A percentile compares a stretch with the other conserved stretches of the same genome.
phyloP scores from a whole-genome alignment of 1,139 yeast species.

The Sugiyamaella japonica region DNA sequence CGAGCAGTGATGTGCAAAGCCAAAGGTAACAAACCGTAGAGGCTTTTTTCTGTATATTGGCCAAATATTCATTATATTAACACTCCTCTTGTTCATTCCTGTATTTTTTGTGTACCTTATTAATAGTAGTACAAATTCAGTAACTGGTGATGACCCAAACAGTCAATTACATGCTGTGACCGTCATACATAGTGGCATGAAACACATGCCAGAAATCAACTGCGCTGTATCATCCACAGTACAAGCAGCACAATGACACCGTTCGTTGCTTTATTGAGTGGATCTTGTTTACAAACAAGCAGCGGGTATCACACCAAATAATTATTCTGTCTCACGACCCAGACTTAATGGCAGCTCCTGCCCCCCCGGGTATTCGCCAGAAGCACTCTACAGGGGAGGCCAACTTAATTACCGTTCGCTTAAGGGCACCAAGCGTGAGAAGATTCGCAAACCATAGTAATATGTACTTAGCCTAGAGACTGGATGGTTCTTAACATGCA shows the following conservation, averaged over 20 bases:
- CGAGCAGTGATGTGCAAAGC: not conserved
- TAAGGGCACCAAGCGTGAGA: not conserved
- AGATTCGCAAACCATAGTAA: not conserved
- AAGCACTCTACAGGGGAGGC: conserved; percentile 2
- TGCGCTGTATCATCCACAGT: not conserved
- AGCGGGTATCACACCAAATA: not conserved
- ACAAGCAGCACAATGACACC: not conserved
- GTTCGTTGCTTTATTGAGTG: not conserved
- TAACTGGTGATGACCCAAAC: not conserved
- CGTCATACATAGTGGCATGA: not conserved
- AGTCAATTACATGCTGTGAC: not conserved
- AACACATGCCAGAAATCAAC: not conserved
- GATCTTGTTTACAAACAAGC: conserved; percentile 1
- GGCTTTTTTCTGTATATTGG: too few species aligned
- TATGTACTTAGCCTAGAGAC: not conserved
- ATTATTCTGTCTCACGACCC: not conserved
- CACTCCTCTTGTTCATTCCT: too few species aligned
- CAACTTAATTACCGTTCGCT: conserved; percentile 11
- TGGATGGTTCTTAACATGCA: not conserved
- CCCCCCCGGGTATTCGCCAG: not conserved
- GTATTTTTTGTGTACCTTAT: too few species aligned
- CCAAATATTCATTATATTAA: too few species aligned
- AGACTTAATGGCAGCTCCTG: not conserved
- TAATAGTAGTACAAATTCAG: not conserved
- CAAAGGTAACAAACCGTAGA: not conserved